Evolutionary conservation across 768 basidiomycete species (phyloP), one percentile per base, ranked within the genome.

Genomic region (Podaxis sp.): DNA sequence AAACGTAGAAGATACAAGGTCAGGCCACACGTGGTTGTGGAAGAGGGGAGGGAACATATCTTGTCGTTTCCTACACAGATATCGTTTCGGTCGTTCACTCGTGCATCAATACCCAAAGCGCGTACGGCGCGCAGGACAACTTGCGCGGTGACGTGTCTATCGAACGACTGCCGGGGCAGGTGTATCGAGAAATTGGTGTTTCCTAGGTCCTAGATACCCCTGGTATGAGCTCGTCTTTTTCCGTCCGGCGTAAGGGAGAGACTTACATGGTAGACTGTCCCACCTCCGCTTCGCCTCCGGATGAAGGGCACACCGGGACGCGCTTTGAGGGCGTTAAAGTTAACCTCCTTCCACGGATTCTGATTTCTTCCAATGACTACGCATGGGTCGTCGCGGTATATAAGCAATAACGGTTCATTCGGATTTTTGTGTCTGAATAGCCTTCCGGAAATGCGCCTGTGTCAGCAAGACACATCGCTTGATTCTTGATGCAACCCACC

Each of bases 171-270:
- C 4, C 96, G 84, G 0, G 96, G 90, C 12, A 96, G 80, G 66
- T 97, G 92, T 63, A 99, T 91, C 0, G 95, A 97, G 74, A 93
- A 98, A 71, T 98, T 98, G 1, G 94, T 95, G 72, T 99, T 99
- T 15, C 97, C 97, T 17, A 95, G 76, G 71, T 99, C 97, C 97
- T 98, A 70, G 33, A 24, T 47, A 8, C 37, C 47, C 40, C 49
- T 22, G 12, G 24, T 17, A 13, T 41, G 29, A 17, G 37, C 40
- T 33, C 33, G 25, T 40, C 15, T 25, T 3, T 46, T 55, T 19
- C 33, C 24, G 5, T 17, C 15, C 27, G 37, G 37, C 6, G 37
- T 19, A 38, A 41, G 15, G 15, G n/a, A 15, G 19, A 33, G 24
- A 3, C 90, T 55, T 71, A 96, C 96, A 76, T 99, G 96, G 73